Conservation (phyloP, 1,284 basidiomycete genomes). For the Apiotrichum porosum region DNA sequence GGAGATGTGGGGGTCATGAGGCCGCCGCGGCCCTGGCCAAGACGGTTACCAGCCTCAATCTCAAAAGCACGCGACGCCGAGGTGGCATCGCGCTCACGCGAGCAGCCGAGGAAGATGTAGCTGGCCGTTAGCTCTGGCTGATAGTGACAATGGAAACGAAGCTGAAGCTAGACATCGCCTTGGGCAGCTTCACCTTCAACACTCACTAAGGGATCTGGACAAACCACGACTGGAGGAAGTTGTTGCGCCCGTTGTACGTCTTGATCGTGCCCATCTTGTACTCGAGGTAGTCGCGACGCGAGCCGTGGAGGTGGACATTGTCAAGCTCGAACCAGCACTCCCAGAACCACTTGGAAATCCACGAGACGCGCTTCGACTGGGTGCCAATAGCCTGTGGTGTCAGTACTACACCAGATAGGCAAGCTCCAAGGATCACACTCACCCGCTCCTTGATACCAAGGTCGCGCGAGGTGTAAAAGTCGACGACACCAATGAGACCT, state of each 20-base stretch:
- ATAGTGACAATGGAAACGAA: not conserved
- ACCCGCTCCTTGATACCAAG: conserved; percentile 53
- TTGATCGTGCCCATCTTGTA: conserved; percentile 75
- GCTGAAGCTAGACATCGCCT: too few species aligned
- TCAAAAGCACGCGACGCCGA: conserved; percentile 62
- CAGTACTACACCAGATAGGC: too few species aligned
- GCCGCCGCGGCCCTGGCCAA: conserved; percentile 50
- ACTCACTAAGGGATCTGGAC: conserved; percentile 57
- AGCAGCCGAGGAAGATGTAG: conserved; percentile 74
- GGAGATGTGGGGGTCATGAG: conserved; percentile 53
- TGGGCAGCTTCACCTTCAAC: not conserved
- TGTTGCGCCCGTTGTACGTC: conserved; percentile 68
- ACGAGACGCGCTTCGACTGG: conserved; percentile 63
- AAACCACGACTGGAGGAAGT: conserved; percentile 64
- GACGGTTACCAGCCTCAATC: conserved; percentile 63
- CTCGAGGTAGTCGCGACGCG: conserved; percentile 69
- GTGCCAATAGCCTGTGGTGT: conserved; percentile 59
- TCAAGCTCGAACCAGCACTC: conserved; percentile 76
- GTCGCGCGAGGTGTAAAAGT: conserved; percentile 72
- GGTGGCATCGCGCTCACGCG: conserved; percentile 61
- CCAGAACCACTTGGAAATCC: conserved; percentile 76
- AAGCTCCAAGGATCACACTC: conserved; percentile 5
- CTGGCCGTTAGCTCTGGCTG: conserved; percentile 8
- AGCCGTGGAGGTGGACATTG: conserved; percentile 66
- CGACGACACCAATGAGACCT: conserved; percentile 67